A percentile compares a stretch with the other conserved stretches of the same genome.
phyloP scores from a whole-genome alignment of 345 rosid genomes.

The Pseudoturritis turrita region DNA sequence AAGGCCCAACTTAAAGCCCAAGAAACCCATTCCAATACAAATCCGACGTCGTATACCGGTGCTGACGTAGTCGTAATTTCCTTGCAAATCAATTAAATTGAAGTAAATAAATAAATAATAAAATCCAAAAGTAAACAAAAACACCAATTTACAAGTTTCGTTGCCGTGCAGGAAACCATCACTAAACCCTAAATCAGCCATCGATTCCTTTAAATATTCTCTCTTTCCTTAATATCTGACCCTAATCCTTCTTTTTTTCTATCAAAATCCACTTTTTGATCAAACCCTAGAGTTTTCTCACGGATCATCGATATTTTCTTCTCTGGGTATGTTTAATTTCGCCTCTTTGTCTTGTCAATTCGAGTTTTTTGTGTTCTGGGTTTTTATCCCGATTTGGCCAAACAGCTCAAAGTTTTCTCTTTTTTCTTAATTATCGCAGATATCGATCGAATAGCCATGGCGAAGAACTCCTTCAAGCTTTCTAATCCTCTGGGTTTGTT shows the following conservation, averaged over 20 bases:
- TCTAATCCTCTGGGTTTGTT: slow-evolving; percentile 72
- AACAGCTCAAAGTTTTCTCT: neutral
- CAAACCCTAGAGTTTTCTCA: neutral
- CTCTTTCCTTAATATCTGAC: neutral
- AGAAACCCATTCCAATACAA: neutral
- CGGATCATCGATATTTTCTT: neutral
- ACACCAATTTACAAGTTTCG: neutral
- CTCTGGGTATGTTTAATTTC: slow-evolving; percentile 4
- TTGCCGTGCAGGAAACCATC: slow-evolving; percentile 30
- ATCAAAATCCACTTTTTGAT: neutral
- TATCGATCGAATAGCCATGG: slow-evolving; percentile 40
- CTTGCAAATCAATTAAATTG: neutral
- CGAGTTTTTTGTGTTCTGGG: neutral
- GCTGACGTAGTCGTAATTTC: slow-evolving; percentile 6
- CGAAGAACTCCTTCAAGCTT: slow-evolving; percentile 70
- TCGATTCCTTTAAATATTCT: slow-evolving; percentile 21
- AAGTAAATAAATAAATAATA: neutral
- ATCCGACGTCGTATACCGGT: neutral
- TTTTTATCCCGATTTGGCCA: neutral
- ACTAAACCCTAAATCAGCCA: slow-evolving; percentile 26
- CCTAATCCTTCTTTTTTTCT: neutral
- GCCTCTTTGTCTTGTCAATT: neutral
- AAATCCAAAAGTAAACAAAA: neutral
- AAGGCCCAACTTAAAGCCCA: neutral
- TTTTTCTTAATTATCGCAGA: neutral